phyloP scores from a whole-genome alignment of 192 early-diverging fungal species.

The Pecoramyces ruminantium region DNA sequence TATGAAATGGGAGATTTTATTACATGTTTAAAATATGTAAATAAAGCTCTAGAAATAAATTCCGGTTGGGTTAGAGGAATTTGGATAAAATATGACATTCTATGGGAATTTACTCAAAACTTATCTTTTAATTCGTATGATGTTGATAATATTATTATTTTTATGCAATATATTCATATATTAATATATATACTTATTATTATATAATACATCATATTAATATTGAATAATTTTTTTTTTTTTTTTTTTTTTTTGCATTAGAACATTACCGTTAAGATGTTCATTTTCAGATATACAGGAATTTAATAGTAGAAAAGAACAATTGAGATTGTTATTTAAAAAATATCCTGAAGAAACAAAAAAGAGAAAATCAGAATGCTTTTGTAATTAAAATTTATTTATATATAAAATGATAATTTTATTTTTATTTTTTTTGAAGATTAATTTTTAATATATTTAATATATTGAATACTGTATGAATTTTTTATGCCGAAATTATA shows the following conservation, averaged over 20 bases:
- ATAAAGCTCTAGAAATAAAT: background rate
- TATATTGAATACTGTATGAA: too few species aligned
- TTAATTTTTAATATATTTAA: too few species aligned
- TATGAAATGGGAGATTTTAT: background rate
- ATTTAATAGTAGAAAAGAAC: background rate
- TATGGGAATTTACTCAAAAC: background rate
- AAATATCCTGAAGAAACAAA: background rate
- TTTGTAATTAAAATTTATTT: background rate
- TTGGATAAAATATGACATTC: background rate
- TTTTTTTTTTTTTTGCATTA: too few species aligned
- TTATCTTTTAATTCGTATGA: background rate
- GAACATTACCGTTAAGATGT: background rate
- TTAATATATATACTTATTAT: too few species aligned
- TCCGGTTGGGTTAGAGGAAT: background rate
- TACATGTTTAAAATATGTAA: background rate
- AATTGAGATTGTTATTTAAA: background rate
- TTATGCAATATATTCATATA: too few species aligned
- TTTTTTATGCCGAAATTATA: too few species aligned
- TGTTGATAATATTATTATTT: too few species aligned
- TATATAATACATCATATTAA: too few species aligned
- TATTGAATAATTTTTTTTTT: too few species aligned
- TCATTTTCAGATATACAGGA: background rate
- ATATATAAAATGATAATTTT: too few species aligned
- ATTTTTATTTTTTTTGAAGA: too few species aligned
- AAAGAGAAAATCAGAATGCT: background rate